Percentiles rank a stretch among this genome's conserved stretches.
Evolutionary conservation across 176 grass and related monocot species (phyloP).

Genomic region (Eleusine coracana): DNA sequence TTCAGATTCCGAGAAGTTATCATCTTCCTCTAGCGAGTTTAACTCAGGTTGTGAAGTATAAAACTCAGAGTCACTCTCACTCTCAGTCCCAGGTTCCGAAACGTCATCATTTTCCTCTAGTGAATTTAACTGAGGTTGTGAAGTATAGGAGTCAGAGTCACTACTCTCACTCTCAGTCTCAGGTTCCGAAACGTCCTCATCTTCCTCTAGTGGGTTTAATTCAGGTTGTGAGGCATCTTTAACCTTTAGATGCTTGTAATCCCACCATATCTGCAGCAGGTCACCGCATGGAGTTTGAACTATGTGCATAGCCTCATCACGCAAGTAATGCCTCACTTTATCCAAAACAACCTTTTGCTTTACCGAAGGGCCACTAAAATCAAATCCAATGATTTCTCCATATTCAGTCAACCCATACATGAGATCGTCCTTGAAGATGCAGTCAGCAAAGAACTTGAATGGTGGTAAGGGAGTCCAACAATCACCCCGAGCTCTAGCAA

Average conservation of each 20-base stretch:
- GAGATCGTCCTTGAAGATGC: background rate
- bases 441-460: background rate
- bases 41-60: background rate
- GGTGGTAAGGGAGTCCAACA: background rate
- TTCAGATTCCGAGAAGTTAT: background rate
- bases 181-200: background rate
- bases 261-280: background rate
- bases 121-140: background rate
- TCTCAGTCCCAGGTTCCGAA: background rate
- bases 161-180: background rate
- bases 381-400: background rate
- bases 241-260: too few relatives aligned
- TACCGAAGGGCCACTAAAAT: background rate
- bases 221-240: background rate
- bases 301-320: background rate
- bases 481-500: background rate
- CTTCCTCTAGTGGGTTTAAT: background rate
- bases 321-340: accelerated
- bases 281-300: background rate
- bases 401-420: background rate
- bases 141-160: too few relatives aligned
- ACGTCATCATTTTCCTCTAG: background rate
- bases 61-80: too few relatives aligned
- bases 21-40: background rate
- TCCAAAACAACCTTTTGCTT: background rate